Conservation (phyloP, 2,329 filamentous ascomycete species). For the Coleophoma cylindrospora region DNA sequence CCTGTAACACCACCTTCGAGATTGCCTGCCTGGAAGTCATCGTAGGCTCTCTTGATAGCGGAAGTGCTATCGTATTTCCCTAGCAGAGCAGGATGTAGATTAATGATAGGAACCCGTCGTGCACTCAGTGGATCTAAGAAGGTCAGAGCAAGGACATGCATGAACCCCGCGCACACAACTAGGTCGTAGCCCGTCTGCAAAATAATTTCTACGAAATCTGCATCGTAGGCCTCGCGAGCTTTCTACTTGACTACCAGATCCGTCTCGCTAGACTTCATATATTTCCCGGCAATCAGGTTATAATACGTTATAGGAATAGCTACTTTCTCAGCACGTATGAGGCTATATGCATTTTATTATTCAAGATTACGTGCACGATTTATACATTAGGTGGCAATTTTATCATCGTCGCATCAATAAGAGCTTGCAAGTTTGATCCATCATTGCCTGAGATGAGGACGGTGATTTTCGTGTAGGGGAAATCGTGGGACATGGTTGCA, state of each 20-base stretch:
- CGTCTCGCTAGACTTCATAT: slow-evolving; percentile 32
- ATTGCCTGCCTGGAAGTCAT: slow-evolving; percentile 60
- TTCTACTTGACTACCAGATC: slow-evolving; percentile 35
- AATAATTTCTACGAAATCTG: slow-evolving; percentile 58
- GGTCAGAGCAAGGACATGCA: slow-evolving; percentile 60
- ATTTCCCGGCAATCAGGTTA: slow-evolving; percentile 55
- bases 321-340: slow-evolving; percentile 53
- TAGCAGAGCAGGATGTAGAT: slow-evolving; percentile 61
- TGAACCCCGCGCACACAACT: slow-evolving; percentile 65
- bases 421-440: slow-evolving; percentile 67
- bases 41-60: slow-evolving; percentile 74
- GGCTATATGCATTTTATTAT: slow-evolving; percentile 60
- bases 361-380: slow-evolving; percentile 60
- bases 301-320: slow-evolving; percentile 60
- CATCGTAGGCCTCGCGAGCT: slow-evolving; percentile 59
- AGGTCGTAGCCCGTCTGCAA: slow-evolving; percentile 47
- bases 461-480: slow-evolving; percentile 34
- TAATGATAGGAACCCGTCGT: slow-evolving; percentile 55
- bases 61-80: slow-evolving; percentile 71
- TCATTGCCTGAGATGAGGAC: slow-evolving; percentile 63
- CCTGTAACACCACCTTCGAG: slow-evolving; percentile 66
- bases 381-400: slow-evolving; percentile 37
- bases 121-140: slow-evolving; percentile 57
- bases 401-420: slow-evolving; percentile 38
- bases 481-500: slow-evolving; percentile 6